These are phyloP conservation scores for Trichoderma sp. DNA, from an alignment of 2,329 filamentous ascomycete genomes.

Conservation along the genomic window DNA sequence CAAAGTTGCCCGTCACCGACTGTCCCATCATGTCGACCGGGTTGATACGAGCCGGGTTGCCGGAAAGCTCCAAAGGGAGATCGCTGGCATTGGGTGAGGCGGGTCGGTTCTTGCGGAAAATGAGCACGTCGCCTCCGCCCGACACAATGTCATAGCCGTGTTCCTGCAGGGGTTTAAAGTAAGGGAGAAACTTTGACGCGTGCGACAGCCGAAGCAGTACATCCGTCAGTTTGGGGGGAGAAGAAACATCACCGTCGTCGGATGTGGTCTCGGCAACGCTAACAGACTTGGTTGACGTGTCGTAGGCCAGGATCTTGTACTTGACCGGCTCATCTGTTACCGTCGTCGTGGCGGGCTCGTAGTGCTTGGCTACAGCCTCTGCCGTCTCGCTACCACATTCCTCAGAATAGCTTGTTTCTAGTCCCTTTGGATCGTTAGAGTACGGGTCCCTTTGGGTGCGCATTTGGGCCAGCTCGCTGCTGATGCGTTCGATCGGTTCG, in stretches of 20 bases:
- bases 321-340: slow-evolving; percentile 17
- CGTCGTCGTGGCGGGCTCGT: slow-evolving; percentile 14
- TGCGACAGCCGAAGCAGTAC: slow-evolving; percentile 59
- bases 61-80: background rate
- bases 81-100: slow-evolving; percentile 20
- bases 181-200: slow-evolving; percentile 62
- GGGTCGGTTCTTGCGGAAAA: slow-evolving; percentile 59
- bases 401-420: slow-evolving; percentile 46
- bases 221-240: slow-evolving; percentile 55
- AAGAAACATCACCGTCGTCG: slow-evolving; percentile 45
- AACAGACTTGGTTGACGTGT: slow-evolving; percentile 55
- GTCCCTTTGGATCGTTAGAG: slow-evolving; percentile 45
- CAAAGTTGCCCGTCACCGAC: slow-evolving; percentile 53
- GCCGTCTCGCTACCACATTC: slow-evolving; percentile 38
- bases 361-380: slow-evolving; percentile 38
- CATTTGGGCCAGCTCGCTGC: slow-evolving; percentile 2
- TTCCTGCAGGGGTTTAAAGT: slow-evolving; percentile 56
- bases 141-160: slow-evolving; percentile 66
- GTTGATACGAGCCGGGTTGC: slow-evolving; percentile 40
- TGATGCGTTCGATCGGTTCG: slow-evolving; percentile 28
- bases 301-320: slow-evolving; percentile 67
- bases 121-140: slow-evolving; percentile 59
- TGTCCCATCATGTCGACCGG: slow-evolving; percentile 57
- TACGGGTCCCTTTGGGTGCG: slow-evolving; percentile 36
- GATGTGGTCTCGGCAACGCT: slow-evolving; percentile 60